Conservation (phyloP, 345 rosid genomes). For the Hibiscus syriacus region DNA sequence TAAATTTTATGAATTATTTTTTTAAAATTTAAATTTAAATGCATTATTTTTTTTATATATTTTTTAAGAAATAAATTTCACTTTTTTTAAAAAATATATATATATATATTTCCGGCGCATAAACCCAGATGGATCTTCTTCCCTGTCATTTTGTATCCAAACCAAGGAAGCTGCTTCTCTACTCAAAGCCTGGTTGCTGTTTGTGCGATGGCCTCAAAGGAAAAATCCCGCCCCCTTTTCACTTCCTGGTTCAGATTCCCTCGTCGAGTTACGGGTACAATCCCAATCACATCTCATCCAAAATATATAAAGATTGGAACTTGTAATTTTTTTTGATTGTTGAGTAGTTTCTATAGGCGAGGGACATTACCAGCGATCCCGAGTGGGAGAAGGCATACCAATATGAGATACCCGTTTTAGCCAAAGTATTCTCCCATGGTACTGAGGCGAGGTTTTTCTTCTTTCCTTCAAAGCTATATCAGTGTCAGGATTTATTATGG, state of each 20-base stretch:
- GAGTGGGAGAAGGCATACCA: constrained; percentile 78
- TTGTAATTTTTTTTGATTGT: neutral
- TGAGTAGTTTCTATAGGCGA: constrained; percentile 29
- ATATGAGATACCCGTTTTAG: constrained; percentile 75
- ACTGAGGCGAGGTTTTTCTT: constrained; percentile 38
- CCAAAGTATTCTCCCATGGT: constrained; percentile 57
- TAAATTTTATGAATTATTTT: too few relatives aligned
- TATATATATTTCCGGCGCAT: too few relatives aligned
- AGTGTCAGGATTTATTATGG: neutral
- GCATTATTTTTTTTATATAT: too few relatives aligned
- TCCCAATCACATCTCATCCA: neutral
- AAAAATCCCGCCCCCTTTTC: constrained; percentile 72
- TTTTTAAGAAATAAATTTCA: too few relatives aligned
- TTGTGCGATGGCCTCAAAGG: constrained; percentile 96
- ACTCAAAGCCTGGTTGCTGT: constrained; percentile 88
- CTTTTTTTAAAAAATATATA: too few relatives aligned
- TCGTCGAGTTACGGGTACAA: constrained; percentile 62
- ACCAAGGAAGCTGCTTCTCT: constrained; percentile 53
- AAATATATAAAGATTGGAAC: neutral
- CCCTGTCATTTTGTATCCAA: constrained; percentile 28
- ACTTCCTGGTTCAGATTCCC: constrained; percentile 52
- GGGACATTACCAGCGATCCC: constrained; percentile 71
- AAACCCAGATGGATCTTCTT: constrained; percentile 23
- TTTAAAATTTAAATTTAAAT: too few relatives aligned
- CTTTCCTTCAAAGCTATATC: neutral